A percentile compares a stretch with the other conserved stretches of the same genome.
Conservation (phyloP, 257 asterid genomes). For the Penstemon barbatus region DNA sequence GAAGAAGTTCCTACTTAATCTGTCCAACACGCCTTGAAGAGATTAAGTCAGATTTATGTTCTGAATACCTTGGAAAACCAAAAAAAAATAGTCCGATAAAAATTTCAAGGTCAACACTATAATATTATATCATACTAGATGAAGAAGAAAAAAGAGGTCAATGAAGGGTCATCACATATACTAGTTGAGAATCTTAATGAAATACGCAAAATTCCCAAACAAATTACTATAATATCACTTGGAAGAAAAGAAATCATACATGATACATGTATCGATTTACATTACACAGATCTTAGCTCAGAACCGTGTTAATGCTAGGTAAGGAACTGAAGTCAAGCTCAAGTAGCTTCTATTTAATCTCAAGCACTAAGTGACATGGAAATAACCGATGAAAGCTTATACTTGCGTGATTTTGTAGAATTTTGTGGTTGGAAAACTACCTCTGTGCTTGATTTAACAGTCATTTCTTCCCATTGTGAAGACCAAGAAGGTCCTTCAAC, state of each 20-base stretch:
- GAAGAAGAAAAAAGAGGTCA: too few species aligned
- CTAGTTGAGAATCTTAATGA: background rate
- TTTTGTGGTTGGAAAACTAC: conserved; percentile 68
- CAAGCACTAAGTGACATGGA: conserved; percentile 84
- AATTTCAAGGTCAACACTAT: too few species aligned
- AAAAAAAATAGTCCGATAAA: too few species aligned
- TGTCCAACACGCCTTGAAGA: too few species aligned
- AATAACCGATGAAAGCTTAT: conserved; percentile 68
- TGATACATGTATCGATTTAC: background rate
- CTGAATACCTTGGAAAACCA: too few species aligned
- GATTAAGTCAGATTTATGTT: too few species aligned
- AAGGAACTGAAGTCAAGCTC: conserved; percentile 13
- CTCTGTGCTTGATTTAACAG: conserved; percentile 76
- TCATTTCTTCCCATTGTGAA: conserved; percentile 67
- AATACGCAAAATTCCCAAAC: background rate
- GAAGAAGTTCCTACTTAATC: too few species aligned
- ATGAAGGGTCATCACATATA: too few species aligned
- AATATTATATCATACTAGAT: too few species aligned
- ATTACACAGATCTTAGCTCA: conserved; percentile 5
- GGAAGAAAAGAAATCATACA: background rate
- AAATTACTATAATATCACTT: background rate
- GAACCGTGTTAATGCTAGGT: background rate
- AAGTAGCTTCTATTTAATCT: conserved; percentile 21
- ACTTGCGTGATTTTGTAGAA: conserved; percentile 61
- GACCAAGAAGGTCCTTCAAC: conserved; percentile 54